Conservation (phyloP, 2,329 filamentous ascomycete genomes). For the Nigrospora oryzae region DNA sequence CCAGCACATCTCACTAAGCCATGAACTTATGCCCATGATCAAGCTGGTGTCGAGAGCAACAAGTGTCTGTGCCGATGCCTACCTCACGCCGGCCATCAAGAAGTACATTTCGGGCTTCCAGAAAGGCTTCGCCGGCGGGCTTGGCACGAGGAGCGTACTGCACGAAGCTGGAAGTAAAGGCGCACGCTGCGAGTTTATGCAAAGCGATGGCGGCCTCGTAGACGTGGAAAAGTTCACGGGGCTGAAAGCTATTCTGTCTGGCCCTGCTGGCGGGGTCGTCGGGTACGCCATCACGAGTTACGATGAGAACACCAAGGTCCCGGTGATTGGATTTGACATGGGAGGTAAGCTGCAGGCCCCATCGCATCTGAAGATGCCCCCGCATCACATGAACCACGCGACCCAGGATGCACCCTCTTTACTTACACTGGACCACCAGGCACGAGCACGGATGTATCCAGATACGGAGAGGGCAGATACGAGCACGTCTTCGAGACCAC, state of each 20-base stretch:
- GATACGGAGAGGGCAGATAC: slow-evolving; percentile 77
- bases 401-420: background rate
- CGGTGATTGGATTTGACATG: slow-evolving; percentile 95
- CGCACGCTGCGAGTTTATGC: slow-evolving; percentile 90
- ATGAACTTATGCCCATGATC: slow-evolving; percentile 85
- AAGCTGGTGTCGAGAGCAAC: slow-evolving; percentile 70
- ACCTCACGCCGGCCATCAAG: slow-evolving; percentile 70
- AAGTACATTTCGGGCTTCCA: slow-evolving; percentile 70
- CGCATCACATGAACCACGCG: too few relatives aligned
- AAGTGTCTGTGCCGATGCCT: slow-evolving; percentile 72
- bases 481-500: slow-evolving; percentile 94
- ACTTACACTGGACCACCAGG: slow-evolving; percentile 45
- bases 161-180: slow-evolving; percentile 55
- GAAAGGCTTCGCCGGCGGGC: slow-evolving; percentile 69
- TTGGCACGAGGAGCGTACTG: slow-evolving; percentile 69
- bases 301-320: slow-evolving; percentile 70
- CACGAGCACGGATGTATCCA: slow-evolving; percentile 83
- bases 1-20: slow-evolving; percentile 70
- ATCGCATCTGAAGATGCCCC: background rate
- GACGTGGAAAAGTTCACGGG: slow-evolving; percentile 79
- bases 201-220: slow-evolving; percentile 68
- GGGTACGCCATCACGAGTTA: slow-evolving; percentile 90
- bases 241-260: slow-evolving; percentile 76
- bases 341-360: slow-evolving; percentile 9
- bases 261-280: slow-evolving; percentile 87